Evolutionary conservation across 2,329 filamentous ascomycete genomes (phyloP), one percentile per base, ranked within the genome.

Genomic region (Emydomyces testavorans): DNA sequence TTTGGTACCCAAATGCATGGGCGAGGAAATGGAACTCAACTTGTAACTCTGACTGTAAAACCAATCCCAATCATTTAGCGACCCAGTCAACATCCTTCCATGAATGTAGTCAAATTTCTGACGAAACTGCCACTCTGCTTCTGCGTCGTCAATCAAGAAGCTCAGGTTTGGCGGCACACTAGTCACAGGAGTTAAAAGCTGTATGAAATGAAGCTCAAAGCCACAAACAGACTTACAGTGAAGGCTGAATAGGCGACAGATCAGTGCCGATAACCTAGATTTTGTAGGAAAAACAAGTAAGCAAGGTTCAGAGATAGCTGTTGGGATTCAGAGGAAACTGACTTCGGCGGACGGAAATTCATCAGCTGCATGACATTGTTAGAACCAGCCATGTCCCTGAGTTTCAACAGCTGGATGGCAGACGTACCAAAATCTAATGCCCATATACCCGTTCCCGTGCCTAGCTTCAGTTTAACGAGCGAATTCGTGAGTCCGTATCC

Each of bases 41-140:
- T 40, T 15, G 11, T 40, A 40, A 4, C 5, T 10, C 32, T 56
- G 53, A 31, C 31, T 42, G 36, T 52, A 52, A 36, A 56, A 54
- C 16, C 36, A 26, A 8, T 49, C 49, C 51, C 52, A 58, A 37
- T 57, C 53, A 4, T 48, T 32, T 15, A 58, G 44, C 3, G 52
- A 50, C 23, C 53, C 52, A 20, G 50, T 51, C 38, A 57, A 35
- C 34, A 52, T 53, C 46, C 38, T 40, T 29, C 38, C 38, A 35
- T 58, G 57, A 15, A 59, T 53, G 20, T 50, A 51, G 44, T 59
- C 56, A 40, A 59, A 59, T 36, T 54, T 48, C 15, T 56, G 48
- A 21, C 11, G 44, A 41, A 48, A 59, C 18, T 50, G 38, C 57
- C 57, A 59, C 11, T 56, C 50, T 15, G 50, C 50, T 44, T 58